These are phyloP conservation scores for Phytopythium cucurbitacearum DNA, from an alignment of 352 stramenopile species.

Conservation along the genomic window DNA sequence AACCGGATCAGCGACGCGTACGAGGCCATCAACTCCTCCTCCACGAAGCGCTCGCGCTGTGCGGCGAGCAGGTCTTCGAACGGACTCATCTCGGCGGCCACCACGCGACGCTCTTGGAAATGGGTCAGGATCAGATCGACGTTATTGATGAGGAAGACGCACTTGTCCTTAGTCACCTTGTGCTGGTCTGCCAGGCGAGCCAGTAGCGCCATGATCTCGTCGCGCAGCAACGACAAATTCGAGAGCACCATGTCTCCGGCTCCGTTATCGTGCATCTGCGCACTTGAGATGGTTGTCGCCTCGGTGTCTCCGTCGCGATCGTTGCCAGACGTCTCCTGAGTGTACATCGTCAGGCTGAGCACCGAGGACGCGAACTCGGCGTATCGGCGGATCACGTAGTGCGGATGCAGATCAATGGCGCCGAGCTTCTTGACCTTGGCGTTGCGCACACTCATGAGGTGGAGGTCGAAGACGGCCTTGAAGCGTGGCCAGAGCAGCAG, in stretches of 20 bases:
- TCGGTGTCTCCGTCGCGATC: conserved; percentile 17
- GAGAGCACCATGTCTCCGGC: conserved; percentile 93
- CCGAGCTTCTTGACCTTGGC: conserved; percentile 89
- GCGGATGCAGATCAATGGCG: conserved; percentile 92
- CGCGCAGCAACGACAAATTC: conserved; percentile 83
- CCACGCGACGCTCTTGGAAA: conserved; percentile 93
- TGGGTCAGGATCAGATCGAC: conserved; percentile 95
- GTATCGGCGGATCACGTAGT: conserved; percentile 96
- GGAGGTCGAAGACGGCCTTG: conserved; percentile 95
- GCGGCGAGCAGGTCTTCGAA: conserved; percentile 93
- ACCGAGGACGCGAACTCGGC: conserved; percentile 97
- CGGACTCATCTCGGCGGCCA: conserved; percentile 92
- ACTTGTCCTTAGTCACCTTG: conserved; percentile 89
- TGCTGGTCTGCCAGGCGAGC: conserved; percentile 90
- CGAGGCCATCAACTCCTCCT: conserved; percentile 92
- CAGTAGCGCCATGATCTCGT: conserved; percentile 78
- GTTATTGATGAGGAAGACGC: conserved; percentile 99
- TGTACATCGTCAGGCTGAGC: conserved; percentile 87
- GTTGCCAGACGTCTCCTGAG: conserved; percentile 24
- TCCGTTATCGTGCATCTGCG: conserved; percentile 78
- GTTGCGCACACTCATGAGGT: conserved; percentile 90
- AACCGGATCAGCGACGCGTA: conserved; percentile 98
- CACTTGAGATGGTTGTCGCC: conserved; percentile 39
- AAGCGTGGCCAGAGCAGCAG: conserved; percentile 96
- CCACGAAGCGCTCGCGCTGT: conserved; percentile 96